Evolutionary conservation across 73 alveolate genomes (phyloP).

Genomic region (Paramecium sonneborni): DNA sequence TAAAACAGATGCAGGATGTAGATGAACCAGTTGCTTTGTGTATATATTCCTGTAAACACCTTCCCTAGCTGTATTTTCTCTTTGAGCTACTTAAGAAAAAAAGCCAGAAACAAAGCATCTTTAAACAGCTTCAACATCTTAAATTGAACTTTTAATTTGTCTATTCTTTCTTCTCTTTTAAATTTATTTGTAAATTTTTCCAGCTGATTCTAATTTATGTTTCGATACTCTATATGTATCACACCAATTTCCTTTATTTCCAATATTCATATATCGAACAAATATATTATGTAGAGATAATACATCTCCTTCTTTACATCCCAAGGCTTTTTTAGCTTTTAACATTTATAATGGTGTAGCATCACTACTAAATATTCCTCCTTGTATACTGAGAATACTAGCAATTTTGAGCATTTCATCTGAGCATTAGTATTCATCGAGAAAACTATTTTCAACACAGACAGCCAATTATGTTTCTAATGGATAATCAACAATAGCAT

Average conservation of each 20-base stretch:
- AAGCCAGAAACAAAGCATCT: constrained; percentile 94
- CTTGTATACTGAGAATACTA: constrained; percentile 82
- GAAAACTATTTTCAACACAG: constrained; percentile 83
- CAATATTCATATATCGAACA: constrained; percentile 76
- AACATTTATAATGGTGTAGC: constrained; percentile 83
- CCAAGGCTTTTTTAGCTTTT: constrained; percentile 90
- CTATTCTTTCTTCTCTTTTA: constrained; percentile 77
- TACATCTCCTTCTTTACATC: constrained; percentile 96
- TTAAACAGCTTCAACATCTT: constrained; percentile 90
- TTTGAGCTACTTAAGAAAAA: constrained; percentile 92
- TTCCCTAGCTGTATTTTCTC: constrained; percentile 69
- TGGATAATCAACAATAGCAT: constrained; percentile 88
- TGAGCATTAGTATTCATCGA: constrained; percentile 90
- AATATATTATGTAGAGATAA: constrained; percentile 85
- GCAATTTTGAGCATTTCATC: constrained; percentile 91
- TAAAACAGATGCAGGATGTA: constrained; percentile 93
- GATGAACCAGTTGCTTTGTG: constrained; percentile 81
- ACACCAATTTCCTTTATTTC: constrained; percentile 85
- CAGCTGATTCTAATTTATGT: constrained; percentile 70
- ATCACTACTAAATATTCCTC: constrained; percentile 60
- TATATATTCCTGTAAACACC: constrained; percentile 91
- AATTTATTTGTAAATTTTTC: constrained; percentile 80
- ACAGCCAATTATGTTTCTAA: constrained; percentile 89
- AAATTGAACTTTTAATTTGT: constrained; percentile 79
- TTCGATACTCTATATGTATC: constrained; percentile 69